phyloP scores from a whole-genome alignment of 768 basidiomycete species.

The Sarcodon sp. region DNA sequence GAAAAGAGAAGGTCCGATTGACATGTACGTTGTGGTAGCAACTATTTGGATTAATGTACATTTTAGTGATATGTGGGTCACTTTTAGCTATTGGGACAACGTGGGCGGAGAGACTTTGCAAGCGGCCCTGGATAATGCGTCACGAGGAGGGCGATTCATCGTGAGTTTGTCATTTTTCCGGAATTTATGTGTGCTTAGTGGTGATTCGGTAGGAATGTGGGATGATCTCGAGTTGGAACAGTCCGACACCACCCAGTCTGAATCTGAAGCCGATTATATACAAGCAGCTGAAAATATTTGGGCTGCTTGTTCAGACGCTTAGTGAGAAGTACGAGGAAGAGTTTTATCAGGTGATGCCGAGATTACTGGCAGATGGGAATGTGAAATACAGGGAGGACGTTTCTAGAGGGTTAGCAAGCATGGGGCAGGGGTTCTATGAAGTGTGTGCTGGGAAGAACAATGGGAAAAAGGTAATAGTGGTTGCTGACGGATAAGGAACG shows the following conservation, averaged over 20 bases:
- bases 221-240: conserved; percentile 16
- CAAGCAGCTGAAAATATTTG: conserved; percentile 15
- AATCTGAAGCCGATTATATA: conserved; percentile 15
- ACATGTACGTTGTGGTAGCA: conserved; percentile 23
- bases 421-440: conserved; percentile 20
- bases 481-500: conserved; percentile 12
- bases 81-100: conserved; percentile 19
- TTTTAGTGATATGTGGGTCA: not conserved
- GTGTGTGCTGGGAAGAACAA: conserved; percentile 20
- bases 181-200: not conserved
- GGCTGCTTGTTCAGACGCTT: conserved; percentile 16
- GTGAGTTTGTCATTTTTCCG: conserved; percentile 4
- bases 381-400: conserved; percentile 23
- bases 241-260: conserved; percentile 6
- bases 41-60: not conserved
- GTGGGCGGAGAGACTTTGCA: conserved; percentile 19
- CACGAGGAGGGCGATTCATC: conserved; percentile 10
- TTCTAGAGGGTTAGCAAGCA: conserved; percentile 18
- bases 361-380: conserved; percentile 16
- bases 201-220: conserved; percentile 12
- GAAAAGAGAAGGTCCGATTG: conserved; percentile 40
- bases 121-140: conserved; percentile 11
- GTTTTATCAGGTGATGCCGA: conserved; percentile 18
- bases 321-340: conserved; percentile 12
- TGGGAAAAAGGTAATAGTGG: conserved; percentile 22